A percentile compares a stretch with the other conserved stretches of the same genome.
Evolutionary conservation across 495 filamentous ascomycete genomes (phyloP).

Genomic region (Xylaria bambusicola): DNA sequence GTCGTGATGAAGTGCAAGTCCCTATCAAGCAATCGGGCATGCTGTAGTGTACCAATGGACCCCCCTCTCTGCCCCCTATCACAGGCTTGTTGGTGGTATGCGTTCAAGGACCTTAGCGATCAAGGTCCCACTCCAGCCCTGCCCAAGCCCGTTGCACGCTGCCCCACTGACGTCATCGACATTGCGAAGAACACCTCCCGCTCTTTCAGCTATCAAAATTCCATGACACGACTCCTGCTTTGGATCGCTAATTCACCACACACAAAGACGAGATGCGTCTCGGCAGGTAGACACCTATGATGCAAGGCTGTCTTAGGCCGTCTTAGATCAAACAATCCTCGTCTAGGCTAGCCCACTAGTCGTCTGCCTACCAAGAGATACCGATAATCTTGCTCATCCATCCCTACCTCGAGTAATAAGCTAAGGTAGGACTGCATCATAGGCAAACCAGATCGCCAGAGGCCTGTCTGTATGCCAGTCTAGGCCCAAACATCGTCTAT

Average conservation of each 20-base stretch:
- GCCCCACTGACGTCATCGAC: conserved; percentile 18
- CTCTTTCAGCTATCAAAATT: too few relatives aligned
- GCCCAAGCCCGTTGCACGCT: background rate
- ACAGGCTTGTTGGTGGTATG: too few relatives aligned
- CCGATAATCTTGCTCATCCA: background rate
- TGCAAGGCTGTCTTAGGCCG: conserved; percentile 10
- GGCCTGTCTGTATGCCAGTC: background rate
- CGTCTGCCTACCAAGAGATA: too few relatives aligned
- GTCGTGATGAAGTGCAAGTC: too few relatives aligned
- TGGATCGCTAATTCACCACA: too few relatives aligned
- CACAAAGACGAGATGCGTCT: conserved; percentile 8
- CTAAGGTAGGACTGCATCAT: conserved; percentile 10
- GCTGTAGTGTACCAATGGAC: too few relatives aligned
- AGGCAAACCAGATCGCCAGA: background rate
- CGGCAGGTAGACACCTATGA: conserved; percentile 2
- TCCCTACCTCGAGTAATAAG: background rate
- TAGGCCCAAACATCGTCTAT: conserved; percentile 1
- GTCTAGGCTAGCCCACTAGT: background rate
- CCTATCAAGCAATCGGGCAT: too few relatives aligned
- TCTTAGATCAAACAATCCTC: background rate
- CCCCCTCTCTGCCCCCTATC: too few relatives aligned
- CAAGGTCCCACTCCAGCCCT: background rate
- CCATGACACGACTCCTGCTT: too few relatives aligned
- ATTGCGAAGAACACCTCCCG: too few relatives aligned
- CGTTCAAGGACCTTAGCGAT: too few relatives aligned